Percentiles rank a stretch among this genome's conserved stretches.
Evolutionary conservation across 139 green algal genomes (phyloP).

Genomic region (Asterochloris erici): DNA sequence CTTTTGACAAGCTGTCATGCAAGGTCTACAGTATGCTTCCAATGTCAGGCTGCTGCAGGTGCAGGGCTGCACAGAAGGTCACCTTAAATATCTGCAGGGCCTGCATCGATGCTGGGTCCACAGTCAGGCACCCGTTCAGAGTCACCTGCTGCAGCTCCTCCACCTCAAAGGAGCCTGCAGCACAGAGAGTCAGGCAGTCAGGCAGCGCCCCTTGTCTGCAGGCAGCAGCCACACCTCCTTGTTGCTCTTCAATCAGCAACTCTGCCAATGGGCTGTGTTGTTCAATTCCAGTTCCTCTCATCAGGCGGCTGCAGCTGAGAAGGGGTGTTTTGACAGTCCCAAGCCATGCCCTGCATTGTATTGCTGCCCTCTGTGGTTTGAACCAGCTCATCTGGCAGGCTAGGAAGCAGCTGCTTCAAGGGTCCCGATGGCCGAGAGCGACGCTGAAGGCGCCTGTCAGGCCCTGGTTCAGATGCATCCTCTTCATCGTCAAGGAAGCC

Average conservation of each 20-base stretch:
- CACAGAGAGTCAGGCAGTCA: background rate
- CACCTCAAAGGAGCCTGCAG: background rate
- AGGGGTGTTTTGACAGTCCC: no score
- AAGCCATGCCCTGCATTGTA: no score
- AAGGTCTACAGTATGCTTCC: background rate
- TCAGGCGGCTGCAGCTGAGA: no score
- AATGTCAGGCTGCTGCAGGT: background rate
- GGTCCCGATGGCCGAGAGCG: no score
- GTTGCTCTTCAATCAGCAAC: no score
- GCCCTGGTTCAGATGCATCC: background rate
- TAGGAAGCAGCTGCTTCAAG: no score
- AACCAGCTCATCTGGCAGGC: no score
- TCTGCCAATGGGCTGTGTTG: background rate
- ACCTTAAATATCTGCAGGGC: constrained; percentile 66
- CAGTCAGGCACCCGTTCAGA: constrained; percentile 45
- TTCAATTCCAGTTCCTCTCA: background rate
- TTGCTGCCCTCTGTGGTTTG: no score
- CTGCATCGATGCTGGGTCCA: constrained; percentile 52
- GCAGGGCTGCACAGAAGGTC: background rate
- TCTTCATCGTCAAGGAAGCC: background rate
- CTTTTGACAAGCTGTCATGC: no score
- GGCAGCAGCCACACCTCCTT: no score
- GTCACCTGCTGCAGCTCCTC: constrained; percentile 28
- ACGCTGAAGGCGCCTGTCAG: background rate
- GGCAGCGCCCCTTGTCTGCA: no score